Base-by-base conservation (phyloP, 2,329 filamentous ascomycete species). In the Hymenoscyphus fraxineus region DNA sequence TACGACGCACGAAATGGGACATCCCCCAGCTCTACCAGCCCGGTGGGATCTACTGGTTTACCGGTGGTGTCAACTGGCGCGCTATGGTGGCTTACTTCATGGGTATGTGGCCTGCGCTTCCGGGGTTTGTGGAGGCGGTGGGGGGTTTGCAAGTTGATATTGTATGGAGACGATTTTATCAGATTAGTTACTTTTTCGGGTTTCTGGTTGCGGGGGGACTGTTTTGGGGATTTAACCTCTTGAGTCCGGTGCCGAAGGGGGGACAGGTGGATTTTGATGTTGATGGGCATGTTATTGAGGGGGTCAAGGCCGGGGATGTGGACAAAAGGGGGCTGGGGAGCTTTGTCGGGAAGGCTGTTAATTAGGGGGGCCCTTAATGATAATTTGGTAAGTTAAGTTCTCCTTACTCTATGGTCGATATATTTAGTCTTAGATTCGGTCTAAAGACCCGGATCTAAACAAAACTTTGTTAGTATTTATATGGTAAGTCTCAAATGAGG, bases 41-140 rank as follows among this genome's bases (percentile, higher is more conserved):
- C 9, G 55, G 58, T 10, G 58, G 66, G 2, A 64, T 65, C n/a
- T 67, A 67, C 47, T 67, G 64, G 66, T 67, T 58, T 55, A 60
- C 38, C 1, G 27, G 41, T 16, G 66, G 66, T 13, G 19, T 64
- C 10, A 65, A 67, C 39, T 65, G 61, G 66, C 16, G 61, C 32
- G 65, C 63, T 22, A 61, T 67, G 35, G 57, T 65, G 12, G 62
- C 65, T 7, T 66, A 62, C 22, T 59, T 65, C 35, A 16, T 67
- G 19, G 64, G 64, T 5, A 63, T 66, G 56, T 66, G 59, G 56
- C 65, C 65, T 40, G 60, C 65, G 10, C 51, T 66, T 15, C 65
- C 60, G 2, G 65, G 65, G 0, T 66, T 66, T 39, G 65, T 66
- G 1, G 60, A 64, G 59, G 60, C 62, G 4, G 63, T 64, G 15